These are phyloP conservation scores for Didymella keratinophila DNA, from an alignment of 2,329 filamentous ascomycete species.

Conservation along the genomic window DNA sequence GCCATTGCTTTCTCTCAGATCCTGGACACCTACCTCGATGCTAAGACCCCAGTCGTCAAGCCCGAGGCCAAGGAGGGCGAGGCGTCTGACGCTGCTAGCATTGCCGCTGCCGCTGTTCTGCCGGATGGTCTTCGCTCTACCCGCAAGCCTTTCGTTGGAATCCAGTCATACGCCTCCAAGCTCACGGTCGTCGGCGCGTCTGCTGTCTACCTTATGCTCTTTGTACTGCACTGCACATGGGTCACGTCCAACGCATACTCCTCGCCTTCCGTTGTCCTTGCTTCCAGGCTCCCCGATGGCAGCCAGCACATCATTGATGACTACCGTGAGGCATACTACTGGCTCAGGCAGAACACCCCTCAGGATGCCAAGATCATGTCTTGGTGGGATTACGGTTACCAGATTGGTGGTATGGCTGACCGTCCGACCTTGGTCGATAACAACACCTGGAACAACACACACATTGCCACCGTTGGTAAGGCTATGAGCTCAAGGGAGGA, in stretches of 20 bases:
- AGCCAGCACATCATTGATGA: constrained; percentile 99
- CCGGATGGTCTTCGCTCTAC: constrained; percentile 72
- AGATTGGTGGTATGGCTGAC: constrained; percentile 99
- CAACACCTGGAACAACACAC: constrained; percentile 99
- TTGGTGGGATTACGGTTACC: constrained; percentile 99
- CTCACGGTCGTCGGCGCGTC: constrained; percentile 75
- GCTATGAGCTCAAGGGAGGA: constrained; percentile 98
- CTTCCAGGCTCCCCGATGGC: constrained; percentile 89
- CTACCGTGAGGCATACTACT: constrained; percentile 99
- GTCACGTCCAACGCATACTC: constrained; percentile 99
- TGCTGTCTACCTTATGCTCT: constrained; percentile 84
- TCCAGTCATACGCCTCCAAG: constrained; percentile 85
- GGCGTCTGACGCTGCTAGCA: constrained; percentile 41
- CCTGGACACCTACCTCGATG: constrained; percentile 82
- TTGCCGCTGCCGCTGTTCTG: constrained; percentile 60
- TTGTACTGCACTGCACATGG: constrained; percentile 98
- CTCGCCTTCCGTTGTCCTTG: constrained; percentile 94
- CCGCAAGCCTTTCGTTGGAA: constrained; percentile 77
- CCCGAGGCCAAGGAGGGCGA: constrained; percentile 58
- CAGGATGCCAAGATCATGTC: constrained; percentile 98
- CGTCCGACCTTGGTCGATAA: constrained; percentile 97
- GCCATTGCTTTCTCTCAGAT: constrained; percentile 88
- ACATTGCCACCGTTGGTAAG: constrained; percentile 98
- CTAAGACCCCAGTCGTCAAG: constrained; percentile 63
- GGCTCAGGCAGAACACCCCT: constrained; percentile 96